A percentile compares a stretch with the other conserved stretches of the same genome.
Conservation (phyloP, 345 rosid genomes). For the Eutrema heterophyllum region DNA sequence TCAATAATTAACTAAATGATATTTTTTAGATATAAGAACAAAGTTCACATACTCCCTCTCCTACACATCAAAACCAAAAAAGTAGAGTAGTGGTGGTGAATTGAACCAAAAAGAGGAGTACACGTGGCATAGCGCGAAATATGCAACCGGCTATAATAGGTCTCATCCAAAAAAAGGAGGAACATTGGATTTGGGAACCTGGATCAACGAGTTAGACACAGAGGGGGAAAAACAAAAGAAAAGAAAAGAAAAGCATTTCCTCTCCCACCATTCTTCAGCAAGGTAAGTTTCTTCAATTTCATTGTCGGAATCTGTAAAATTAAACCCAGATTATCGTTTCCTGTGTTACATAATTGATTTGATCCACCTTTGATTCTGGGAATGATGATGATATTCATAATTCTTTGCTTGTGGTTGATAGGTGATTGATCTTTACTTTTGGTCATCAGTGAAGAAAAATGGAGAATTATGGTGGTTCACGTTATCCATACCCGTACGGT, state of each 20-base stretch:
- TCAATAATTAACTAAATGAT: too few species aligned
- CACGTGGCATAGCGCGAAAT: neutral
- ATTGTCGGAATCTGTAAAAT: neutral
- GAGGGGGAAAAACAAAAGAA: too few species aligned
- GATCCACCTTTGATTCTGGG: too few species aligned
- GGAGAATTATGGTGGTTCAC: slow-evolving; percentile 27
- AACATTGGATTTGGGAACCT: neutral
- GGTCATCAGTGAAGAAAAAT: neutral
- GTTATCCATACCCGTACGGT: slow-evolving; percentile 39
- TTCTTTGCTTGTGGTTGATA: too few species aligned
- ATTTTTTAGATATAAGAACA: too few species aligned
- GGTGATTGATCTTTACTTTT: too few species aligned
- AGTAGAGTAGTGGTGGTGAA: neutral
- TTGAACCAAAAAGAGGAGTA: neutral
- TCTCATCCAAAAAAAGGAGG: neutral
- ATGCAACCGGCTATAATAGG: neutral
- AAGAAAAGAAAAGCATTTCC: too few species aligned
- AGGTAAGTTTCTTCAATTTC: neutral
- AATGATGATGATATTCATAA: too few species aligned
- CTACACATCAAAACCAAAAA: too few species aligned
- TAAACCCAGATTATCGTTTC: neutral
- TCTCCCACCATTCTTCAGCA: neutral
- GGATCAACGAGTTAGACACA: neutral
- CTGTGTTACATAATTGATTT: neutral
- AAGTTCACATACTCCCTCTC: too few species aligned